Conservation (phyloP, 257 asterid genomes). For the Nicotiana benthamiana region DNA sequence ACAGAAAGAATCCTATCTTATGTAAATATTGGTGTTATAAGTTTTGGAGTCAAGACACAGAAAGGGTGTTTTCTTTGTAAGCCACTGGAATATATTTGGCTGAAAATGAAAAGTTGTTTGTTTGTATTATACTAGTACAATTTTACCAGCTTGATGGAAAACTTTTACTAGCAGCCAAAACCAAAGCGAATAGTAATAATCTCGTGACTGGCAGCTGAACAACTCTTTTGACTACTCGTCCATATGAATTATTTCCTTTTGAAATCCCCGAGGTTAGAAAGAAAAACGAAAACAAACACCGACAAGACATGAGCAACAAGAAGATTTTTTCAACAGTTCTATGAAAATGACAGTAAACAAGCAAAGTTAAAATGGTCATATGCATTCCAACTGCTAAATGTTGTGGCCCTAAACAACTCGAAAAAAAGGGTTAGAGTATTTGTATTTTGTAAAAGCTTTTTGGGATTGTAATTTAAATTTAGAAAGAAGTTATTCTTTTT, state of each 20-base stretch:
- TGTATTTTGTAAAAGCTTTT: too few species aligned
- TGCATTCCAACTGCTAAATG: background rate
- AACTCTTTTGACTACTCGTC: background rate
- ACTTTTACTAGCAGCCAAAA: conserved; percentile 4
- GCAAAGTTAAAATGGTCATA: background rate
- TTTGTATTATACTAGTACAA: background rate
- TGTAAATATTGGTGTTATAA: background rate
- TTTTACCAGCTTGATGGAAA: background rate
- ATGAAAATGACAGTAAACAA: conserved; percentile 12
- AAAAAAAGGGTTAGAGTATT: too few species aligned
- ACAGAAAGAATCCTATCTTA: background rate
- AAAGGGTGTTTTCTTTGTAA: conserved; percentile 4
- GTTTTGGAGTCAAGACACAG: background rate
- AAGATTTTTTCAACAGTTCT: conserved; percentile 6
- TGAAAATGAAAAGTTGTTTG: background rate
- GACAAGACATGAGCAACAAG: background rate
- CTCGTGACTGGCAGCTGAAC: background rate
- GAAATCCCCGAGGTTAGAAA: background rate
- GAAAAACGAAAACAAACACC: background rate
- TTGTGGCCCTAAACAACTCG: too few species aligned
- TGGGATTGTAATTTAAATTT: too few species aligned
- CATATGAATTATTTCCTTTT: background rate
- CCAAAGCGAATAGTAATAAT: background rate
- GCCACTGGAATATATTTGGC: conserved; percentile 8
- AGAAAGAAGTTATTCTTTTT: too few species aligned